Evolutionary conservation across 345 rosid genomes (phyloP).

Genomic region (Ceriops zippeliana): DNA sequence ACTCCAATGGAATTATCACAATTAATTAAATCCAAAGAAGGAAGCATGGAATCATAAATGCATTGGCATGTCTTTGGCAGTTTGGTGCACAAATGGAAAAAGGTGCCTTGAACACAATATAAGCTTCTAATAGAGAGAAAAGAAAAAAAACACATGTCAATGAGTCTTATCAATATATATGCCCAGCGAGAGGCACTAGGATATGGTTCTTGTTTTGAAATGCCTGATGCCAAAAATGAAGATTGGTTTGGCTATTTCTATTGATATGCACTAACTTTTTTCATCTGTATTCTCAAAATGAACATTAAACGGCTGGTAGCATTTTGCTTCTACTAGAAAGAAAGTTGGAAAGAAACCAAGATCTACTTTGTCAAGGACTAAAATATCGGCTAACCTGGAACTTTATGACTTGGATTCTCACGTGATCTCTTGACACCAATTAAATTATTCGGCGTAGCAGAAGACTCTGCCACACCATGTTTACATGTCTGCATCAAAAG

Average conservation of each 20-base stretch:
- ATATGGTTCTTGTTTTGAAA: not conserved
- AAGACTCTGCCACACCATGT: slow-evolving; percentile 29
- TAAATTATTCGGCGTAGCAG: slow-evolving; percentile 33
- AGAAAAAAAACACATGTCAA: too few relatives aligned
- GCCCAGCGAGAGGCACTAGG: not conserved
- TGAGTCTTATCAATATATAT: not conserved
- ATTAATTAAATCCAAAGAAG: too few relatives aligned
- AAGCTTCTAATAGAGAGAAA: too few relatives aligned
- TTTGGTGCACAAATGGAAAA: not conserved
- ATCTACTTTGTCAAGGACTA: not conserved
- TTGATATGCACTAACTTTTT: not conserved
- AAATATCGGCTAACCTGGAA: slow-evolving; percentile 51
- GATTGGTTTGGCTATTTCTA: not conserved
- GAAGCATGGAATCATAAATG: not conserved
- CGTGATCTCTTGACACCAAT: slow-evolving; percentile 42
- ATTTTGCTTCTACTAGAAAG: slow-evolving; percentile 9
- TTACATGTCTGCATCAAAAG: slow-evolving; percentile 46
- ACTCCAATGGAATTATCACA: not conserved
- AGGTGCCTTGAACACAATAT: not conserved
- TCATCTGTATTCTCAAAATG: not conserved
- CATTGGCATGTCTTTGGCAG: not conserved
- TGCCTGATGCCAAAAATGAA: not conserved
- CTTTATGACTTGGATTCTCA: slow-evolving; percentile 44
- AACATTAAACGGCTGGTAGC: not conserved
- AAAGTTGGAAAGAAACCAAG: slow-evolving; percentile 9